Evolutionary conservation across 2,329 filamentous ascomycete genomes (phyloP).

Genomic region (Paecilomyces niveus): DNA sequence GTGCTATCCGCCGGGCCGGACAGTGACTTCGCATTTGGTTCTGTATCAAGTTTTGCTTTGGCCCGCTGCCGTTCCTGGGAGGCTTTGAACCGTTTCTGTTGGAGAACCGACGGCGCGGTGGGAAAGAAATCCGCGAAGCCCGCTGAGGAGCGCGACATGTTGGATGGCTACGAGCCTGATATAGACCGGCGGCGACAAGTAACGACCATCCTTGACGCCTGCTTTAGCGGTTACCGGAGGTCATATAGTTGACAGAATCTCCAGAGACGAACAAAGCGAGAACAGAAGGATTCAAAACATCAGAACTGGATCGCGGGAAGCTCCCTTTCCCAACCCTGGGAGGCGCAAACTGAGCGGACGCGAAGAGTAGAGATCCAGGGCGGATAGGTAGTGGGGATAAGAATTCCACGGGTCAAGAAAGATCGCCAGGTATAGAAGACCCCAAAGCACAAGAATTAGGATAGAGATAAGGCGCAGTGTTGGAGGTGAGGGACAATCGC

Average conservation of each 20-base stretch:
- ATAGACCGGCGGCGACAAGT: slow-evolving; percentile 22
- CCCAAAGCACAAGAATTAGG: not conserved
- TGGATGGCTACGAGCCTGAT: slow-evolving; percentile 41
- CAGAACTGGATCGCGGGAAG: not conserved
- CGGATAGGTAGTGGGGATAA: not conserved
- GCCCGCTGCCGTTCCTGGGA: slow-evolving; percentile 57
- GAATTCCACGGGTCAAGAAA: not conserved
- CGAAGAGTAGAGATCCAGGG: not conserved
- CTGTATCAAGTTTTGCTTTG: slow-evolving; percentile 32
- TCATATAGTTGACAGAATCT: slow-evolving; percentile 14
- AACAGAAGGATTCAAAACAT: not conserved
- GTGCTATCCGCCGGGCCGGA: slow-evolving; percentile 6
- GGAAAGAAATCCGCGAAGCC: slow-evolving; percentile 84
- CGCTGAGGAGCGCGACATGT: slow-evolving; percentile 73
- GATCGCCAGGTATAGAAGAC: not conserved
- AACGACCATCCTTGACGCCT: slow-evolving; percentile 34
- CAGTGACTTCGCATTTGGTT: slow-evolving; percentile 10
- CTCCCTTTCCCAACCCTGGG: not conserved
- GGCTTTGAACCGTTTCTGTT: slow-evolving; percentile 40
- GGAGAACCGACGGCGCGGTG: slow-evolving; percentile 61
- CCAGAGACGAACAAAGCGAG: slow-evolving; percentile 7
- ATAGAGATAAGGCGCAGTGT: not conserved
- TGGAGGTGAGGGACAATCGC: not conserved
- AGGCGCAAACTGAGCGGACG: not conserved
- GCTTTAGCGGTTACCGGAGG: slow-evolving; percentile 12